A percentile compares a stretch with the other conserved stretches of the same genome.
Conservation (phyloP, 176 grass and related monocot species). For the Eleusine indica region DNA sequence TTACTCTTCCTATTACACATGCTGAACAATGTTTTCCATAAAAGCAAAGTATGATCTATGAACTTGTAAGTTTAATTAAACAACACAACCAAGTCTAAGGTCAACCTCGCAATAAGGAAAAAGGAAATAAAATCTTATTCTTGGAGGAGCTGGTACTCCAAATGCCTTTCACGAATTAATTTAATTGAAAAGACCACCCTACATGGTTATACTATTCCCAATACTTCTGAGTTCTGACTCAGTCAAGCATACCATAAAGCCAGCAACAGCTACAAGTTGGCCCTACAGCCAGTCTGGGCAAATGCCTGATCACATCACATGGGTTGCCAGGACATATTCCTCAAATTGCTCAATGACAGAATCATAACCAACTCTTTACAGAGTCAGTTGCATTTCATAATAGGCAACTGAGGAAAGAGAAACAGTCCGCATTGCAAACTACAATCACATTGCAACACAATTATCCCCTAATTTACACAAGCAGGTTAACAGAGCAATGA, state of each 20-base stretch:
- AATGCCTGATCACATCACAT: conserved; percentile 8
- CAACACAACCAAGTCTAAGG: background rate
- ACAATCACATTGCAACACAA: background rate
- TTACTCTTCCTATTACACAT: background rate
- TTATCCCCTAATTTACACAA: background rate
- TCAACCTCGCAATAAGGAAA: conserved; percentile 6
- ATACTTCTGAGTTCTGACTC: conserved; percentile 22
- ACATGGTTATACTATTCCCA: background rate
- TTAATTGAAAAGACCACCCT: background rate
- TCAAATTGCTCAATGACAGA: background rate
- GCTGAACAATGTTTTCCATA: background rate
- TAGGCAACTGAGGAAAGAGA: background rate
- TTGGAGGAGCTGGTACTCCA: background rate
- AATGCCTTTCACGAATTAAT: background rate
- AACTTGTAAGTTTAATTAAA: background rate
- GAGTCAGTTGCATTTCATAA: conserved; percentile 11
- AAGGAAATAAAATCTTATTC: background rate
- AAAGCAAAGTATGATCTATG: background rate
- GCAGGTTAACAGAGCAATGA: background rate
- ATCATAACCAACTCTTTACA: background rate
- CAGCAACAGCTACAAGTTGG: background rate
- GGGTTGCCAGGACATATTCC: background rate
- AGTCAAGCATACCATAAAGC: conserved; percentile 19
- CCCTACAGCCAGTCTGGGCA: background rate
- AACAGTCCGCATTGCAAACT: background rate